Evolutionary conservation across 2,329 filamentous ascomycete species (phyloP), one percentile per base, ranked within the genome.

Genomic region (Fusarium torreyae): DNA sequence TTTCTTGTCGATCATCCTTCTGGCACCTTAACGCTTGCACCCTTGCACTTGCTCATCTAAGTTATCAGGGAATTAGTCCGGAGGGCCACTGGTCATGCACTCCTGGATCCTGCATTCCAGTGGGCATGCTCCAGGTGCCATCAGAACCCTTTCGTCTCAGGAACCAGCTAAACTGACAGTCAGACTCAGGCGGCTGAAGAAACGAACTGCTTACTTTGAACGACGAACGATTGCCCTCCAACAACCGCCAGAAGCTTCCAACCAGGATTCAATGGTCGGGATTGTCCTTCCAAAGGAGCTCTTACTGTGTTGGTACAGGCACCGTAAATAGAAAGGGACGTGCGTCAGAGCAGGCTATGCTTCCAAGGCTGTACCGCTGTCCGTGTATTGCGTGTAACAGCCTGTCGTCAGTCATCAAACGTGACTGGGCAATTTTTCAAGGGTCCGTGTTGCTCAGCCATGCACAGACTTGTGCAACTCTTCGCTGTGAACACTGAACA

Each of bases 101-200:
- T 73, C 72, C 72, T 74, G 63, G 57, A 62, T 74, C 70, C 69
- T 74, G 72, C 72, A 74, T 74, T 69, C 72, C 72, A 71, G 53
- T 61, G 43, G 51, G 34, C 50, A 55, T 63, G 34, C 28, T 49
- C 57, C 22, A 33, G 33, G 31, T 33, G 60, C 28, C 42, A 44
- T 40, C 38, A 54, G 53, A 17, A 42, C 53, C 66, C 44, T 52
- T 63, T 52, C 43, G 66, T 70, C 57, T 62, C 62, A 55, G 62
- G 61, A 36, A 66, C 62, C 54, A 39, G 61, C 48, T 54, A 62
- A 64, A 56, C 52, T 50, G 22, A 49, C 40, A 44, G 42, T 28
- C 51, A 53, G 26, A 45, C n/a, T 26, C 36, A 22, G 34, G 51
- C 49, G 24, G 38, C 40, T 58, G 46, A 51, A 54, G 52, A 50